Evolutionary conservation across 2,329 filamentous ascomycete genomes (phyloP), one percentile per base, ranked within the genome.

Genomic region (Fusarium anthophilum): DNA sequence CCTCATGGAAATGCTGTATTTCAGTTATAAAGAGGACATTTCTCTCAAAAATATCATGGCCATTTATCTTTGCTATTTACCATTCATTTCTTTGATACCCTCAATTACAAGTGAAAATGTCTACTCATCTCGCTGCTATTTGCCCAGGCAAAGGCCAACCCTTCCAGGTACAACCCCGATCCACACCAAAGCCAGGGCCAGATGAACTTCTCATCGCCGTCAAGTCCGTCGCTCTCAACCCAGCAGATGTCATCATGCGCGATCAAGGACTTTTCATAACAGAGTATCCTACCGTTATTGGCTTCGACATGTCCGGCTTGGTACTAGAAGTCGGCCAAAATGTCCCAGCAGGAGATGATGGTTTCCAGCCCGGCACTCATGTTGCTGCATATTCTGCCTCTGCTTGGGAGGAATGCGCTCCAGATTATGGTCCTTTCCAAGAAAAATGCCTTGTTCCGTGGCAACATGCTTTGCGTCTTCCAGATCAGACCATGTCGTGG

Each of bases 211-310:
- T 88, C 30, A 79, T 88, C 61, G 82, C 77, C 3, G 83, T 87
- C 72, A 85, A 85, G 57, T 84, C 86, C 7, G 77, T 87, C 10
- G 86, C 86, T 20, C 77, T 88, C 43, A 88, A 88, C 68, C 86
- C 86, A 5, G 81, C 85, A 57, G 87, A 88, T 65, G 64, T 26
- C 57, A 51, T 79, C 51, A 83, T 85, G 79, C 85, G 84, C n/a
- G 79, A 82, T 30, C 70, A 78, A 11, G 86, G 85, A 22, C 80
- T 87, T 63, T 81, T 83, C 54, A 81, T 86, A 44, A 48, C 80
- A 5, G 55, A 50, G 0, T 86, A 85, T 69, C 86, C 86, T 10
- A 82, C 84, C 0, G 81, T 86, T 28, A 60, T 82, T 12, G 84
- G 84, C 45, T 84, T 83, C 18, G 86, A 88, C 45, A 76, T 86